Base-by-base conservation (phyloP, 352 stramenopile species). In the Globisporangium parvum region DNA sequence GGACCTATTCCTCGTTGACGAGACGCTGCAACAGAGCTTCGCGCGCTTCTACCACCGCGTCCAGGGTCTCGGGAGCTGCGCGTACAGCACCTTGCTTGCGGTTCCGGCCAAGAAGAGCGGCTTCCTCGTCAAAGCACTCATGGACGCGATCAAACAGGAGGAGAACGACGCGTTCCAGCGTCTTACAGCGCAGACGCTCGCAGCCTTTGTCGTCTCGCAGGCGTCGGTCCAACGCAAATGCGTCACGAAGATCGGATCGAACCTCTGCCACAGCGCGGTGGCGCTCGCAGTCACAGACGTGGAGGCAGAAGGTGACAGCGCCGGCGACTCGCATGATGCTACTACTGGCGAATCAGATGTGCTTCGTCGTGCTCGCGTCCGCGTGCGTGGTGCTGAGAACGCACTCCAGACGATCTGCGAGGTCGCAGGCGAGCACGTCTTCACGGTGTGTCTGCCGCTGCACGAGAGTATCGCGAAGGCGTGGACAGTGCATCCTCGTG, bases 1-100 rank as follows among this genome's bases (percentile, higher is more conserved):
- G 63, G 85, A 94, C 49, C 57, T 94, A 18, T 94, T 91, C 62
- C 55, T 90, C 1, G 55, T 89, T 2, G 85, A 94, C 44, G 85
- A 94, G 6, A 48, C 75, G 6, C 55, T 93, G 28, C 78, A 88
- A 31, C 62, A 80, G 58, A 69, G 66, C 4, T 91, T 78, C 39
- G 60, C 66, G 39, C 64, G 56, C 1, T 73, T 77, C 47, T 77
- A 81, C 48, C 60, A 81, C 15, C 73, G 78, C 3, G 59, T 93
- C 33, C 73, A 88, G 66, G 78, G 78, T 14, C 55, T 91, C 17
- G 83, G 79, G 0, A 86, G 77, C 59, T 73, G 68, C 28, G 79
- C 67, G 8, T 90, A 74, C 52, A 84, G 67, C 47, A 66, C 71
- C 26, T 14, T 93, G 42, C 51, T 90, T 18, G 57, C 67, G 2